Base-by-base conservation (phyloP, 2,329 filamentous ascomycete species). In the Myriangium duriaei region DNA sequence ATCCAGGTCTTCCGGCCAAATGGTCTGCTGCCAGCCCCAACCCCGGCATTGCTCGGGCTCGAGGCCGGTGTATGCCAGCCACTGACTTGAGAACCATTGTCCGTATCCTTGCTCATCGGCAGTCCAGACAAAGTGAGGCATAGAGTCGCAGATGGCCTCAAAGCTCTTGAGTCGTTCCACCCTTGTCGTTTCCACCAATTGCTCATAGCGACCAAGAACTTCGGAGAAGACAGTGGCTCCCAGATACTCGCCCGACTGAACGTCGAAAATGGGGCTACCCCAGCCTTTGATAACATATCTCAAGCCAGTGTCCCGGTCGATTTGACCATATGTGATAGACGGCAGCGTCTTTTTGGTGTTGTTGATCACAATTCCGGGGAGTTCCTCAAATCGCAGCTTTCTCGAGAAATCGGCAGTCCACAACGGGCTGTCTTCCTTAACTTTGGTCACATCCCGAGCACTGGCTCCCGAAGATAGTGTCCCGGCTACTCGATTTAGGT, bases 1-100 rank as follows among this genome's bases (percentile, higher is more conserved):
- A 5, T 32, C 36, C 5, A 39, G 15, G 16, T 39, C 36, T 13
- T 39, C 36, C 11, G 36, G 36, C 17, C 32, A 30, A 14, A 39
- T 39, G 2, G 36, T 39, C 30, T 39, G 36, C 30, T 39, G 30
- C 36, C 36, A 39, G 16, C 36, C 36, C 36, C 21, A 30, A 13
- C 36, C 36, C 13, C 32, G 30, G 15, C 36, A 39, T 3, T 39
- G 29, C 12, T 39, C 36, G 14, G 36, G 36, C 13, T 21, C 16
- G 3, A 39, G 26, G 6, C 36, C 36, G 15, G 36, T 39, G 26
- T 32, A 39, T 9, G 30, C 30, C 3, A 39, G 30, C 36, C 36
- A 39, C 13, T 39, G 36, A 28, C 36, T 39, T n/a, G 36, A 39
- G 36, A 39, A 39, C 36, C 36, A 39, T 12, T 39, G 29, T 10